Percentiles rank a stretch among this genome's conserved stretches.
Conservation (phyloP, 441 rosid species). For the Populus trichocarpa region DNA sequence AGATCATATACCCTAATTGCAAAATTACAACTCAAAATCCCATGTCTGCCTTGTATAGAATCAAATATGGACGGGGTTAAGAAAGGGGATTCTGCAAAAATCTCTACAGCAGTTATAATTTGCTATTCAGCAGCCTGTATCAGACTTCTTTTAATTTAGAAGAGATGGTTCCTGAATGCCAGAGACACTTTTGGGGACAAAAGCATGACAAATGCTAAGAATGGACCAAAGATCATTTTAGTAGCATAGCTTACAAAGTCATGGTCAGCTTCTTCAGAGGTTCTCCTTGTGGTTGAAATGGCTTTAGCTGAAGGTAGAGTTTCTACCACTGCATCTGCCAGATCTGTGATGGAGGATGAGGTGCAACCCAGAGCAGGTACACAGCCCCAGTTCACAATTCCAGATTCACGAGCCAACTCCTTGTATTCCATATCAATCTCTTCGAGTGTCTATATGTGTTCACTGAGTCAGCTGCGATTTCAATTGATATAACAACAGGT, state of each 20-base stretch:
- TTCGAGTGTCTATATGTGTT: constrained; percentile 92
- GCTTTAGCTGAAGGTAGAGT: constrained; percentile 74
- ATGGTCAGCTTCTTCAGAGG: constrained; percentile 39
- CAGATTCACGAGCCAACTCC: constrained; percentile 79
- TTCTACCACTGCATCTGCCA: constrained; percentile 89
- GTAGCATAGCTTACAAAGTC: constrained; percentile 48
- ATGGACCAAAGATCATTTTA: constrained; percentile 69
- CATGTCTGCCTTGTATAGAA: no score
- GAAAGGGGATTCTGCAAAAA: no score
- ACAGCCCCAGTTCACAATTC: constrained; percentile 84
- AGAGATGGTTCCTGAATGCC: constrained; percentile 56
- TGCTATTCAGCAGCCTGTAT: not conserved
- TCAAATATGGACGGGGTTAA: no score
- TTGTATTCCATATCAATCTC: constrained; percentile 94
- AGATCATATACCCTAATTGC: no score
- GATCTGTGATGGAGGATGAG: constrained; percentile 74
- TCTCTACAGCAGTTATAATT: no score
- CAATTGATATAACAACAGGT: not conserved
- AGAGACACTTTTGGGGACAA: constrained; percentile 53
- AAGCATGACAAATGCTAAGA: constrained; percentile 64
- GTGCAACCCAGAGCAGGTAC: constrained; percentile 87
- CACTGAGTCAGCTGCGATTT: constrained; percentile 74
- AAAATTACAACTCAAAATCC: no score
- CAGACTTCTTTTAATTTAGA: constrained; percentile 18
- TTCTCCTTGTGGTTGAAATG: constrained; percentile 29